Evolutionary conservation across 768 basidiomycete genomes (phyloP), one percentile per base, ranked within the genome.

Genomic region (Tricholoma saponaceum): DNA sequence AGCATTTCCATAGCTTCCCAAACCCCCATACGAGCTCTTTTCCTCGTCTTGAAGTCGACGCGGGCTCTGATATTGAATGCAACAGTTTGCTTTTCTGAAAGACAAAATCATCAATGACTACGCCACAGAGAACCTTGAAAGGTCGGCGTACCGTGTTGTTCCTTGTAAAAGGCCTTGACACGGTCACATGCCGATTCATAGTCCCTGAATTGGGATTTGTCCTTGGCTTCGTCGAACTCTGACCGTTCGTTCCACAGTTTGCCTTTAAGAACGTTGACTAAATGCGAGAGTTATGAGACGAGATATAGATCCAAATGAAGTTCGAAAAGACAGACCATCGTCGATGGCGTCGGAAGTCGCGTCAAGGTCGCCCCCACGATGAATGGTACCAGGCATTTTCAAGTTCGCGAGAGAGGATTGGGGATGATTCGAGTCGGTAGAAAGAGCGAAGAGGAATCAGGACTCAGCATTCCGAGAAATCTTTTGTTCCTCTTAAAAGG

Each of bases 1-100:
- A 95, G 83, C 79, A 84, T 84, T 64, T 92, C 90, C 72, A 93
- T 92, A 9, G 90, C 90, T 62, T 90, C 83, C 90, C 90, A 93
- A 39, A 93, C 71, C 62, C 87, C 76, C 92, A 94, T 92, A n/a
- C 84, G 79, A 3, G 83, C 88, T 25, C 87, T 83, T 52, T 74
- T 79, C 33, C 76, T 80, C 57, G 73, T 85, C 66, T 85, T 85
- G 72, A 91, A 91, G 60, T 89, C 79, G 9, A 83, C 84, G 8
- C 93, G 87, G 5, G 86, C 85, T 56, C 84, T 79, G 62, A 94
- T 79, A 69, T 95, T 95, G 78, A 83, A 95, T 20, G 78, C 88
- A 2, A 95, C 80, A 0, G 93, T 95, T 71, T 95, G 93, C 64
- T 94, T 95, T 67, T 86, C 90, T 92, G 20, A 25, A 43, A 46